Evolutionary conservation across 306 rosid species (phyloP).

Genomic region (Cucumis cinereus): DNA sequence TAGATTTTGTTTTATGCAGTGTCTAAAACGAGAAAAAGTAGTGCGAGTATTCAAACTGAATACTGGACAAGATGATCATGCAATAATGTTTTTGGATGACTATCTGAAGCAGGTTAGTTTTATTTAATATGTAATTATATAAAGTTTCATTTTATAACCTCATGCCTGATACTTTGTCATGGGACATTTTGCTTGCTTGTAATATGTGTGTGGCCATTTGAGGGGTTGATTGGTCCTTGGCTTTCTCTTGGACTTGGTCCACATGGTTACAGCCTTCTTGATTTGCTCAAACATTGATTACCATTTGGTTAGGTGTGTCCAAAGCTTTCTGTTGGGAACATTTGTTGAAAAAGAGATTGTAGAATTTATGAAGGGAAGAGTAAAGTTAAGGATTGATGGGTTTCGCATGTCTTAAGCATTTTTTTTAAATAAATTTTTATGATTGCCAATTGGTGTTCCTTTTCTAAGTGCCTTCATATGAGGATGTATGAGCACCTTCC

Average conservation of each 20-base stretch:
- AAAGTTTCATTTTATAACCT: background rate
- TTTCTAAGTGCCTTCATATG: background rate
- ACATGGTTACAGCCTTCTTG: background rate
- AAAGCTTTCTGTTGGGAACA: constrained; percentile 1
- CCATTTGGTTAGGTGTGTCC: background rate
- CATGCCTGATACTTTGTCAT: background rate
- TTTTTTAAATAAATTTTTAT: background rate
- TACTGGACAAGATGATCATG: constrained; percentile 91
- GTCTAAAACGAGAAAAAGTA: constrained; percentile 65
- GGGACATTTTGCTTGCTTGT: background rate
- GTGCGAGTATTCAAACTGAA: constrained; percentile 72
- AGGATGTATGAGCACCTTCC: background rate
- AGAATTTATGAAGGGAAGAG: background rate
- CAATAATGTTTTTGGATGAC: constrained; percentile 74
- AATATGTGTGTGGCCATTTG: background rate
- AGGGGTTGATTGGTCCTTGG: background rate
- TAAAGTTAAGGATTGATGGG: background rate
- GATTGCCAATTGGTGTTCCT: background rate
- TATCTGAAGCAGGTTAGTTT: constrained; percentile 63
- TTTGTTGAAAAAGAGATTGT: background rate
- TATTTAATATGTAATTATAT: background rate
- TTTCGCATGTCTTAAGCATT: background rate
- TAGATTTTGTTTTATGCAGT: constrained; percentile 32
- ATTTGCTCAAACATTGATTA: background rate
- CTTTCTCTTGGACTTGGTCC: background rate